A percentile compares a stretch with the other conserved stretches of the same genome.
Evolutionary conservation across 2,329 filamentous ascomycete species (phyloP).

Genomic region (Blastomyces gilchristii): DNA sequence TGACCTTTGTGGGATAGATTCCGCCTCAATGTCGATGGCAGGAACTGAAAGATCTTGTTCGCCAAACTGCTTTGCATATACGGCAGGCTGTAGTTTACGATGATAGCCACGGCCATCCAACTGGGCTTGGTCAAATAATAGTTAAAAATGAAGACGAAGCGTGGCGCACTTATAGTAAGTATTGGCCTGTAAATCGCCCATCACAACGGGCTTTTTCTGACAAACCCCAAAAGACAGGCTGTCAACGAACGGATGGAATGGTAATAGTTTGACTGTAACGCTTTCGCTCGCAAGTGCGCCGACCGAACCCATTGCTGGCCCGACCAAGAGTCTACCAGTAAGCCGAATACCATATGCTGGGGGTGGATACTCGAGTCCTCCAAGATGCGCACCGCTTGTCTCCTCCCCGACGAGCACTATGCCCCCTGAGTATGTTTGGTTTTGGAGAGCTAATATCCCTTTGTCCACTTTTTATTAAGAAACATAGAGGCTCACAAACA

Average conservation of each 20-base stretch:
- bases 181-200: background rate
- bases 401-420: conserved; percentile 28
- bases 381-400: conserved; percentile 21
- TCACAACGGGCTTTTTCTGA: background rate
- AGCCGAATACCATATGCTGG: conserved; percentile 22
- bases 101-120: conserved; percentile 34
- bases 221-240: conserved; percentile 27
- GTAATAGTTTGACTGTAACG: conserved; percentile 34
- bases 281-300: conserved; percentile 32
- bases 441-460: background rate
- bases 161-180: conserved; percentile 34
- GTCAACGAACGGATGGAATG: conserved; percentile 35
- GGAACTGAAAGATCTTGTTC: conserved; percentile 37
- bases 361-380: conserved; percentile 24
- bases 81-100: conserved; percentile 38
- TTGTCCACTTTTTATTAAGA: background rate
- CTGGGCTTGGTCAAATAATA: conserved; percentile 36
- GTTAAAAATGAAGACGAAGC: conserved; percentile 37
- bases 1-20: conserved; percentile 24
- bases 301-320: conserved; percentile 34
- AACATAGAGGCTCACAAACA: conserved; percentile 8
- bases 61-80: conserved; percentile 36
- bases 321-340: conserved; percentile 30
- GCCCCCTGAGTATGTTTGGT: conserved; percentile 27
- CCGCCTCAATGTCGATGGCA: conserved; percentile 37